A percentile compares a stretch with the other conserved stretches of the same genome.
Conservation (phyloP, 2,329 filamentous ascomycete genomes). For the Aspergillus nomiae region DNA sequence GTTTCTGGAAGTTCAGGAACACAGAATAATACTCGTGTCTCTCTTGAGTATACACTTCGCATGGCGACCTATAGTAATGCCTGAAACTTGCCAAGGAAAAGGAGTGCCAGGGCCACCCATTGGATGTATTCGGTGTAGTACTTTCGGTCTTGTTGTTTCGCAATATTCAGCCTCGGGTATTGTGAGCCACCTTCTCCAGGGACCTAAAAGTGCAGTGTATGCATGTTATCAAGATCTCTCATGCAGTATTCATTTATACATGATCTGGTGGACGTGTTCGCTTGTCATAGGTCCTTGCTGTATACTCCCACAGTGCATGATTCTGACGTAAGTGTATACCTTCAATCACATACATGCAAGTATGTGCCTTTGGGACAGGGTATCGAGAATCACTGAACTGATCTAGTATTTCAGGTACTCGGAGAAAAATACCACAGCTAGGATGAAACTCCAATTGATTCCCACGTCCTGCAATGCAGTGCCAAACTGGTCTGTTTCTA, state of each 20-base stretch:
- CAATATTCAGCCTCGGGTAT: not conserved
- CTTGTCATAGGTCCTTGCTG: not conserved
- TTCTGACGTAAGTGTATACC: not conserved
- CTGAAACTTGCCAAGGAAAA: not conserved
- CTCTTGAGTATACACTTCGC: no score
- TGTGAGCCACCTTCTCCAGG: not conserved
- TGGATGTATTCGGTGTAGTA: no score
- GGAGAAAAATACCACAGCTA: no score
- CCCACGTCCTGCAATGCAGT: not conserved
- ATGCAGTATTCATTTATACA: no score
- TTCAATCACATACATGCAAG: not conserved
- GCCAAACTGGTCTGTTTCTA: not conserved
- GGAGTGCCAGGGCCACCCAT: no score
- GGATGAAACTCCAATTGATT: not conserved
- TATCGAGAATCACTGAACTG: no score
- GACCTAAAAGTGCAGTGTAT: not conserved
- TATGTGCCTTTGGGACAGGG: not conserved
- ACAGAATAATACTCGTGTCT: no score
- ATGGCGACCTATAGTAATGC: no score
- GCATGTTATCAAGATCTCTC: no score
- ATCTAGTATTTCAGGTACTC: accelerated
- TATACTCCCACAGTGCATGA: not conserved
- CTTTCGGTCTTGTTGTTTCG: not conserved
- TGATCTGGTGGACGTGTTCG: no score
- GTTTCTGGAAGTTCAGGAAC: not conserved